phyloP scores from a whole-genome alignment of 805 yeast species.

The Starmerella scarabaei region DNA sequence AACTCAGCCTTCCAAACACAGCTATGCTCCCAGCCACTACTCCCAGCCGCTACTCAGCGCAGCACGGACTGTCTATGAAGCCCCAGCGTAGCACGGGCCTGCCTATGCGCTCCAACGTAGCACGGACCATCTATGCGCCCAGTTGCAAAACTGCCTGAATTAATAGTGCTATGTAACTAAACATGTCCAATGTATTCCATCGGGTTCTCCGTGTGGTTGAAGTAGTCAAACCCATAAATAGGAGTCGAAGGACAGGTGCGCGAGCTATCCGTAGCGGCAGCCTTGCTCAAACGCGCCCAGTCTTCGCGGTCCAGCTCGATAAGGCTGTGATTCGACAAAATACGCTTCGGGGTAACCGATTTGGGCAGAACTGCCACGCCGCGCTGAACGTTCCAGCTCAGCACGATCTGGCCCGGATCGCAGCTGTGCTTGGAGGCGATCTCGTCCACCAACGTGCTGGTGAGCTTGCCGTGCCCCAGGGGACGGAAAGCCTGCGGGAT shows the following conservation, averaged over 20 bases:
- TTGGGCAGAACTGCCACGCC: conserved; percentile 57
- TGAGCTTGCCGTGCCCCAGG: conserved; percentile 45
- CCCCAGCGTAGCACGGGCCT: too few species aligned
- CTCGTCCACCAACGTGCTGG: conserved; percentile 38
- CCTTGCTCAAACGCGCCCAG: conserved; percentile 24
- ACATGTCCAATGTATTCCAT: too few species aligned
- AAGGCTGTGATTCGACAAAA: conserved; percentile 33
- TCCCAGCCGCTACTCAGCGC: too few species aligned
- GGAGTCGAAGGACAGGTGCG: conserved; percentile 8
- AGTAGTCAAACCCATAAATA: conserved; percentile 14
- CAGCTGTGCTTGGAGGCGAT: conserved; percentile 46
- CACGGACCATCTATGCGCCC: too few species aligned
- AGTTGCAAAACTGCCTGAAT: too few species aligned
- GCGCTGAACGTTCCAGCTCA: conserved; percentile 49
- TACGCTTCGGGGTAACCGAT: conserved; percentile 55
- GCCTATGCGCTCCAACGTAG: too few species aligned
- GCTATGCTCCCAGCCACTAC: too few species aligned
- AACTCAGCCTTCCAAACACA: too few species aligned
- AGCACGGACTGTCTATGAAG: too few species aligned
- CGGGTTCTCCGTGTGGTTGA: too few species aligned
- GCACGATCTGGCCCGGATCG: conserved; percentile 42
- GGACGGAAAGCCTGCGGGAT: conserved; percentile 65
- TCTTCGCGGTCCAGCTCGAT: conserved; percentile 34
- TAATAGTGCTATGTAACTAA: too few species aligned
- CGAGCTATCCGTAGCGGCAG: conserved; percentile 19